Evolutionary conservation across 768 basidiomycete species (phyloP).

Genomic region (Tulasnella sp.): DNA sequence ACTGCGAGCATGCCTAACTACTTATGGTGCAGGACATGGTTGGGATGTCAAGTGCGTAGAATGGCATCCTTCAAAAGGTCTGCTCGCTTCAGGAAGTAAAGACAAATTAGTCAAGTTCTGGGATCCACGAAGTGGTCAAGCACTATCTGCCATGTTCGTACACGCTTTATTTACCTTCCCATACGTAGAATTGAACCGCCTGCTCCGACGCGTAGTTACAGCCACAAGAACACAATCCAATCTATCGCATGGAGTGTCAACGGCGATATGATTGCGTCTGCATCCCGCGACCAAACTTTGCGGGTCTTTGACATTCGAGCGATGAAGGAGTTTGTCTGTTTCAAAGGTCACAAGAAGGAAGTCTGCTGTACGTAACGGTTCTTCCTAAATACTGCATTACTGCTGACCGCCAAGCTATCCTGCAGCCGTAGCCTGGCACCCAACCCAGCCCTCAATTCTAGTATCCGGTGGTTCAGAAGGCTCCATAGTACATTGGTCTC

Average conservation of each 20-base stretch:
- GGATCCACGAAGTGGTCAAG: conserved; percentile 92
- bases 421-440: conserved; percentile 92
- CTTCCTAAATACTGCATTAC: not conserved
- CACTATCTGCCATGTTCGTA: conserved; percentile 81
- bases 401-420: conserved; percentile 13
- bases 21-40: conserved; percentile 69
- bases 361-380: conserved; percentile 29
- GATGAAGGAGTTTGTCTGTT: conserved; percentile 89
- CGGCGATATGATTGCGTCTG: conserved; percentile 90
- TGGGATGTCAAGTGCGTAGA: conserved; percentile 99
- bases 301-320: conserved; percentile 97
- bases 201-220: conserved; percentile 55
- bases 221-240: conserved; percentile 97
- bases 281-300: conserved; percentile 90
- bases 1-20: not conserved
- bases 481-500: conserved; percentile 89
- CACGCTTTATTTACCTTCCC: not conserved
- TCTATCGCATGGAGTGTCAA: conserved; percentile 91
- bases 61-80: conserved; percentile 97
- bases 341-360: conserved; percentile 97
- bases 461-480: conserved; percentile 95
- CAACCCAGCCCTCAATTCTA: conserved; percentile 77
- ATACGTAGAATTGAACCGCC: not conserved
- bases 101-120: conserved; percentile 99
- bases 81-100: conserved; percentile 92